phyloP scores from a whole-genome alignment of 495 filamentous ascomycete species.

The Tuber borchii region DNA sequence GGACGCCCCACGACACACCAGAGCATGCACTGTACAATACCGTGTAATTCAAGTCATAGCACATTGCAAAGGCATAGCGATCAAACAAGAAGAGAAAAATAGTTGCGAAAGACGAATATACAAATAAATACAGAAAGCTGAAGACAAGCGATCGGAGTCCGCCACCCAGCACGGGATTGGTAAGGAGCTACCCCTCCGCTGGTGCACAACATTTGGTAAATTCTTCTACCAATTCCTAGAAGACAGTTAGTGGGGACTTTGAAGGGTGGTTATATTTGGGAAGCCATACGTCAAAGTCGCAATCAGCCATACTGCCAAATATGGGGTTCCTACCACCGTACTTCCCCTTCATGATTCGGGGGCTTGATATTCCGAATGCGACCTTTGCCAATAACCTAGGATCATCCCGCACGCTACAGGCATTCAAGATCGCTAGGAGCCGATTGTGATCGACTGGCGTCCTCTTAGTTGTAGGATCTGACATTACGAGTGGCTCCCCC shows the following conservation, averaged over 20 bases:
- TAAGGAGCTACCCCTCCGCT: neutral
- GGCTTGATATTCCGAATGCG: slow-evolving; percentile 56
- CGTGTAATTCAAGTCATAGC: neutral
- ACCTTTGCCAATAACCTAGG: slow-evolving; percentile 51
- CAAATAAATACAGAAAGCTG: neutral
- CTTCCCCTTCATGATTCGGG: slow-evolving; percentile 46
- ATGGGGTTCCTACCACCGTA: slow-evolving; percentile 43
- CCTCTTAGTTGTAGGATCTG: neutral
- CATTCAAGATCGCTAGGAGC: slow-evolving; percentile 45
- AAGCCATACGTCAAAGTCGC: slow-evolving; percentile 48
- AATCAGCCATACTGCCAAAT: slow-evolving; percentile 51
- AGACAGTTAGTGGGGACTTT: neutral
- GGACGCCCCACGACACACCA: neutral
- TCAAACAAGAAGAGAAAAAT: neutral
- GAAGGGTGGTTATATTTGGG: neutral
- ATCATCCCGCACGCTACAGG: slow-evolving; percentile 49
- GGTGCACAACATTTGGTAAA: neutral
- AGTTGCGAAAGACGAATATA: neutral
- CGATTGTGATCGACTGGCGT: slow-evolving; percentile 41
- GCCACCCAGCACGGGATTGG: neutral
- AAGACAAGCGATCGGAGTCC: neutral
- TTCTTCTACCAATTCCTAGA: neutral
- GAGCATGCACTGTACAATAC: neutral
- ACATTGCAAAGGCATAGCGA: neutral
- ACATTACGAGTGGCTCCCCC: slow-evolving; percentile 18